These are phyloP conservation scores for Amborella trichopoda DNA, from an alignment of 164 flowering plant species.

Conservation along the genomic window DNA sequence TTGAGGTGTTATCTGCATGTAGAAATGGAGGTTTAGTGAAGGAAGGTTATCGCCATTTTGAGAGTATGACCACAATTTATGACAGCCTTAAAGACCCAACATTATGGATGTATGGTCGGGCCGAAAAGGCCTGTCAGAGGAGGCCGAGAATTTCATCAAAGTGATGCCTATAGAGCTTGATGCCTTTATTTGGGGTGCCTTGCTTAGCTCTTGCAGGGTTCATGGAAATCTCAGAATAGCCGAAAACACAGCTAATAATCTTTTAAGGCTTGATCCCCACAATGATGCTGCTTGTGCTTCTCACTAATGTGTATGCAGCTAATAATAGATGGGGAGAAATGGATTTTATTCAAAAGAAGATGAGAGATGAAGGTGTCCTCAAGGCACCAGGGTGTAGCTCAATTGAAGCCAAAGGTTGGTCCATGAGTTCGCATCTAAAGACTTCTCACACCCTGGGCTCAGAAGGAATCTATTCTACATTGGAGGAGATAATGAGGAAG, in stretches of 20 bases:
- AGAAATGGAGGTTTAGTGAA: constrained; percentile 41
- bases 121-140: constrained; percentile 43
- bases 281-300: constrained; percentile 52
- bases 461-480: constrained; percentile 7
- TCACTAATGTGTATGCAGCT: constrained; percentile 39
- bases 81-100: constrained; percentile 41
- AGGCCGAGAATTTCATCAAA: constrained; percentile 39
- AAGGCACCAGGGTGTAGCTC: constrained; percentile 55
- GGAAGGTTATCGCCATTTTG: constrained; percentile 36
- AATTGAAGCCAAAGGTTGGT: constrained; percentile 26
- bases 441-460: constrained; percentile 4
- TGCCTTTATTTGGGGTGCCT: constrained; percentile 50
- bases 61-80: constrained; percentile 28
- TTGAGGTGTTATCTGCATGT: constrained; percentile 15
- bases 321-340: constrained; percentile 40
- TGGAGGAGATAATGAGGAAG: constrained; percentile 4
- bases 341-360: constrained; percentile 31
- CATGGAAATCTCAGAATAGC: constrained; percentile 44
- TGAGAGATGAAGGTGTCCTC: constrained; percentile 31
- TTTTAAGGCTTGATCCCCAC: constrained; percentile 44
- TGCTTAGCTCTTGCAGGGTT: constrained; percentile 49
- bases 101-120: constrained; percentile 69
- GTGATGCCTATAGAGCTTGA: constrained; percentile 44
- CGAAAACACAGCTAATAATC: constrained; percentile 32
- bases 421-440: constrained; percentile 6